A percentile compares a stretch with the other conserved stretches of the same genome.
phyloP scores from a whole-genome alignment of 2,329 filamentous ascomycete species.

The Scytalidium lignicola region DNA sequence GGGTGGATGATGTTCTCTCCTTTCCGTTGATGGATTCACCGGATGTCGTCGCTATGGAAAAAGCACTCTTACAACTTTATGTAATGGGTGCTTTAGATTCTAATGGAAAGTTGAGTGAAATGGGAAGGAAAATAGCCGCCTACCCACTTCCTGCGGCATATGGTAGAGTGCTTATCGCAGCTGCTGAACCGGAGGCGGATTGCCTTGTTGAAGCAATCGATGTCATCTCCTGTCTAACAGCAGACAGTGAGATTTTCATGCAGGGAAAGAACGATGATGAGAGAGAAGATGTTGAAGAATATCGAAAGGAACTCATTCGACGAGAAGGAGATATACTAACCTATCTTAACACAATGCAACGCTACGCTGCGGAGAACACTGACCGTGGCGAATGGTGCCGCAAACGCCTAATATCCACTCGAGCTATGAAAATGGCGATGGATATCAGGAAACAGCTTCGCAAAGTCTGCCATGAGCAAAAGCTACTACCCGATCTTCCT shows the following conservation, averaged over 20 bases:
- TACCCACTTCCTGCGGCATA: constrained; percentile 79
- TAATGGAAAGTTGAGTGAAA: constrained; percentile 65
- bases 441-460: constrained; percentile 59
- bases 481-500: constrained; percentile 35
- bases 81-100: constrained; percentile 72
- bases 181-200: constrained; percentile 62
- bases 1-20: constrained; percentile 71
- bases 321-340: constrained; percentile 63
- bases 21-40: constrained; percentile 87
- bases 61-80: constrained; percentile 74
- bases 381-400: constrained; percentile 52
- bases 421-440: constrained; percentile 58
- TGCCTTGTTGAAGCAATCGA: constrained; percentile 83
- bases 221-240: constrained; percentile 62
- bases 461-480: constrained; percentile 47
- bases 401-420: constrained; percentile 48
- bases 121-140: constrained; percentile 72
- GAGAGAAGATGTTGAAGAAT: constrained; percentile 46
- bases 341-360: constrained; percentile 58
- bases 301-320: constrained; percentile 52
- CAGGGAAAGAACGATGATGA: constrained; percentile 54
- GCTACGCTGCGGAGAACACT: constrained; percentile 51
- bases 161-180: constrained; percentile 77
- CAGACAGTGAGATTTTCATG: constrained; percentile 58
- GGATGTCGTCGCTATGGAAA: constrained; percentile 70